Base-by-base conservation (phyloP, 306 rosid genomes). In the Nissolia schottii region DNA sequence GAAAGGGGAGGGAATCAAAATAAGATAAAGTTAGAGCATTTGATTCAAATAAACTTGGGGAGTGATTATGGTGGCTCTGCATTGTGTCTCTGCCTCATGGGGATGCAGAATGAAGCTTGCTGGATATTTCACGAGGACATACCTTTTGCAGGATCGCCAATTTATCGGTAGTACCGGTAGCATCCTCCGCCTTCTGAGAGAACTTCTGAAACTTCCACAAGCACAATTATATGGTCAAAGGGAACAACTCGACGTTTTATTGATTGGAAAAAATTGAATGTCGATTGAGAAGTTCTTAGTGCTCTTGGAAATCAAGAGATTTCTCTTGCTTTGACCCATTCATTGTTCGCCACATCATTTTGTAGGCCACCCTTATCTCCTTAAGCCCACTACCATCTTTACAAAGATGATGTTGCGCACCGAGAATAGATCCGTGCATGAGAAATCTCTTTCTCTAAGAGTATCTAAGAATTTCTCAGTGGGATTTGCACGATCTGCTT, bases 101-200 rank as follows among this genome's bases (percentile, higher is more conserved):
- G 12, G 38, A 40, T 19, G 23, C 25, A 64, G 41, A 67, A 34
- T 12, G 40, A 50, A 25, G 28, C 32, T 59, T 16, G 18, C 58
- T 5, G 40, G 14, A 54, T 65, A 57, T 25, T 7, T 28, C 29
- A 50, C 53, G 28, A 67, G 53, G 29, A 60, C 27, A 50, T 74
- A 93, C 98, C 95, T 85, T 87, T 76, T 68, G 80, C 48, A 87
- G 77, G 73, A 53, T 64, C 67, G 70, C 83, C 61, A 87, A 55
- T 61, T 82, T 91, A 76, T 67, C 76, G 64, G 79, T 80, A 73
- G 73, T 19, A 35, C 45, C 68, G 81, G 84, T 80, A 79, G 77
- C 86, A 81, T 71, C 58, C 18, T 74, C 67, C 25, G 12, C 29
- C 55, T 78, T 80, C 78, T 53, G 56, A 16, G 82, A 74, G 34